phyloP scores from a whole-genome alignment of 2,329 filamentous ascomycete species.

The Aspergillus neoniger region DNA sequence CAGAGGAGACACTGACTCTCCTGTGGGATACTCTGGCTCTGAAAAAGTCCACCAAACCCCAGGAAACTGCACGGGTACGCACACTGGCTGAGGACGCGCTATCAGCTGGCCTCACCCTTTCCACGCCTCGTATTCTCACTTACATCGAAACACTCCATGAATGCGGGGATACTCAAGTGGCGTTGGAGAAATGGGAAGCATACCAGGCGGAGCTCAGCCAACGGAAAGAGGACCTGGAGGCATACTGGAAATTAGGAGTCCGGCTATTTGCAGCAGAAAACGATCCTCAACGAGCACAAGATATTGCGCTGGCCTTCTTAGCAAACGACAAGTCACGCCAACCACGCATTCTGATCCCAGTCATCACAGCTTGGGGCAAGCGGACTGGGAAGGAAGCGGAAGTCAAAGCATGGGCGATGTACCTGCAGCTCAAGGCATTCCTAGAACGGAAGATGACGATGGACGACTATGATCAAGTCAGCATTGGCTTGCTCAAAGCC shows the following conservation, averaged over 20 bases:
- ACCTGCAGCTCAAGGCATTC: conserved; percentile 63
- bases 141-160: conserved; percentile 70
- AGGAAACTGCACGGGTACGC: conserved; percentile 61
- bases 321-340: conserved; percentile 46
- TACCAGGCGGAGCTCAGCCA: conserved; percentile 56
- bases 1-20: conserved; percentile 62
- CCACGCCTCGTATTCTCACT: conserved; percentile 61
- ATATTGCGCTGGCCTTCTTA: conserved; percentile 49
- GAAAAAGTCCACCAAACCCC: conserved; percentile 47
- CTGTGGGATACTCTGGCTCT: conserved; percentile 64
- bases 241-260: conserved; percentile 53
- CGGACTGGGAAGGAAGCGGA: conserved; percentile 53
- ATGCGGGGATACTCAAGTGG: conserved; percentile 61
- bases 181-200: conserved; percentile 65
- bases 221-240: conserved; percentile 39
- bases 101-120: conserved; percentile 58
- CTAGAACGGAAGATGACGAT: conserved; percentile 65
- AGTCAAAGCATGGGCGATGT: conserved; percentile 66
- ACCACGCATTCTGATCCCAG: conserved; percentile 55
- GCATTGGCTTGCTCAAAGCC: conserved; percentile 68
- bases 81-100: conserved; percentile 67
- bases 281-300: conserved; percentile 51
- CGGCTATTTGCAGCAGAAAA: conserved; percentile 52
- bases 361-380: conserved; percentile 68
- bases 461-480: conserved; percentile 74